These are phyloP conservation scores for Sclerospora graminicola DNA, from an alignment of 352 stramenopile species.

Conservation along the genomic window DNA sequence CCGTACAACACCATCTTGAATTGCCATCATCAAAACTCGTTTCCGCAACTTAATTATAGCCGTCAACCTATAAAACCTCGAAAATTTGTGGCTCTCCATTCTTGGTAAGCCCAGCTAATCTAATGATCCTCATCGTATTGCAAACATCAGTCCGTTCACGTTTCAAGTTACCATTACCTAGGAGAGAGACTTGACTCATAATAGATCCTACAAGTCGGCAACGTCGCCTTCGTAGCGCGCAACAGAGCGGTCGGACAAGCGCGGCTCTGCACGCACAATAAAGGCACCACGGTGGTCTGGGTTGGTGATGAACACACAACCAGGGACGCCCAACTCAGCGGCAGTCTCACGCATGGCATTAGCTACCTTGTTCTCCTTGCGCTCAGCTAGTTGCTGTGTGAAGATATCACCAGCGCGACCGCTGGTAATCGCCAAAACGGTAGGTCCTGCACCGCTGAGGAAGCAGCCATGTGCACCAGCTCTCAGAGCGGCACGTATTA, in stretches of 20 bases:
- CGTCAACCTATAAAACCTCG: constrained; percentile 14
- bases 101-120: neutral
- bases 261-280: constrained; percentile 90
- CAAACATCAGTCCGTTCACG: constrained; percentile 1
- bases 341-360: constrained; percentile 94
- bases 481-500: constrained; percentile 94
- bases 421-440: constrained; percentile 96
- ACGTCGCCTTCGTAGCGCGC: constrained; percentile 79
- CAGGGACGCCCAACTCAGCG: constrained; percentile 85
- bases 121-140: neutral
- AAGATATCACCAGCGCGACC: constrained; percentile 98
- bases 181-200: constrained; percentile 2
- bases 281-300: constrained; percentile 92
- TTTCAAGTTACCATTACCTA: constrained; percentile 7
- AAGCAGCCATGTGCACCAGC: constrained; percentile 93
- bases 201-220: constrained; percentile 46
- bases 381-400: constrained; percentile 89
- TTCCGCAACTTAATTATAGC: neutral
- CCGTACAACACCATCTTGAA: constrained; percentile 46
- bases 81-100: constrained; percentile 4
- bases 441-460: constrained; percentile 94
- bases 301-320: constrained; percentile 96
- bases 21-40: neutral
- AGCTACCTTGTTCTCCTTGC: constrained; percentile 88
- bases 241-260: constrained; percentile 83